Base-by-base conservation (phyloP, 257 asterid genomes). In the Ballota nigra region DNA sequence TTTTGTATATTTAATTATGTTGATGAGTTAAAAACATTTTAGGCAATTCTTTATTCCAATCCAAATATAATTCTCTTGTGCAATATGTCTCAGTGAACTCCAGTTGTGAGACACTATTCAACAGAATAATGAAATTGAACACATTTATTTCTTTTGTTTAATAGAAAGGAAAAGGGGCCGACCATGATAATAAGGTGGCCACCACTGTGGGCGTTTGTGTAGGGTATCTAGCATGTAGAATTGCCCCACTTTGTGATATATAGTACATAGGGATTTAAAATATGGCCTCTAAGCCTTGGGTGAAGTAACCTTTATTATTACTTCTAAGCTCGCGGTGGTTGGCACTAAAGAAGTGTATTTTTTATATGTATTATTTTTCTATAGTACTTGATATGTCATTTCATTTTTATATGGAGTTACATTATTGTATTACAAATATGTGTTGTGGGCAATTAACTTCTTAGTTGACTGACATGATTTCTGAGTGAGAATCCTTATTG, bases 1-100 rank as follows among this genome's bases (percentile, higher is more conserved):
- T 18, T 28, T 69, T 62, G 63, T 51, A 68, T n/a, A 68, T 18
- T 52, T 45, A 47, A 61, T 61, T 43, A 71, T 45, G 63, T 19
- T 22, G 22, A 31, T 12, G 22, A 33, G 3, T 11, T 11, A 49
- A 31, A 11, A 22, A 20, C 4, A 28, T 47, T 15, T 7, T 3
- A 24, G 4, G 13, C 10, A 41, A 26, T 15, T 33, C 15, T 3
- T 29, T 33, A 15, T 16, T 51, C 11, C 60, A 9, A 43, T 31
- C 29, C 51, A 20, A 12, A 45, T 60, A 28, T 70, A 31, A 53
- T 29, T 67, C 3, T 51, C 56, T 51, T 1, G 15, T 19, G 29
- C 11, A 49, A 18, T 11, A 19, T 18, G 8, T 16, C 13, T 16
- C 23, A 24, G 68, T 26, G 4, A 58, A 58, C 18, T 43, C 13